These are phyloP conservation scores for Lolium rigidum DNA, from an alignment of 176 grass and related monocot genomes.

Conservation along the genomic window DNA sequence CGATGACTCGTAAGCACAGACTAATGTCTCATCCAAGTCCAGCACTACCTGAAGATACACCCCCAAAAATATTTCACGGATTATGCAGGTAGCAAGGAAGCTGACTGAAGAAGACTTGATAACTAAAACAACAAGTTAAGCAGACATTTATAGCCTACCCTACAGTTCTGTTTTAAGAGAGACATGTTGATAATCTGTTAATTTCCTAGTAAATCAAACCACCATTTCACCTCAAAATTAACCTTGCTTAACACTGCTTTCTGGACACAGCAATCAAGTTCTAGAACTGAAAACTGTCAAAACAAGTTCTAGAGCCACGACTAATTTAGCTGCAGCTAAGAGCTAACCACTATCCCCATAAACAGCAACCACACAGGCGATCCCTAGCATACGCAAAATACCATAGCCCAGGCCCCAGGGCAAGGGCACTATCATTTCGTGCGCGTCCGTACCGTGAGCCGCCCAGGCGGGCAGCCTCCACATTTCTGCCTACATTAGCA, in stretches of 20 bases:
- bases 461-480: not conserved
- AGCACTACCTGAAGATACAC: conserved; percentile 68
- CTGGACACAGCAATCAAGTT: not conserved
- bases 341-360: not conserved
- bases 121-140: not conserved
- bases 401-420: too few relatives aligned
- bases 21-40: conserved; percentile 93
- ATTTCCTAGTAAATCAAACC: not conserved
- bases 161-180: too few relatives aligned
- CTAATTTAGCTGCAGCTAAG: not conserved
- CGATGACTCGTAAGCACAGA: conserved; percentile 78
- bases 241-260: not conserved
- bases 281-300: too few relatives aligned
- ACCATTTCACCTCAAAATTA: conserved; percentile 16
- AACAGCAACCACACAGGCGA: not conserved
- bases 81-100: conserved; percentile 1
- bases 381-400: not conserved
- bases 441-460: conserved; percentile 55
- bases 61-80: not conserved
- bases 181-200: too few relatives aligned
- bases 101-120: too few relatives aligned
- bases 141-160: too few relatives aligned
- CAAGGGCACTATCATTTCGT: too few relatives aligned
- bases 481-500: too few relatives aligned
- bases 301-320: too few relatives aligned